Evolutionary conservation across 805 yeast species (phyloP).

Genomic region (Candida ficus): DNA sequence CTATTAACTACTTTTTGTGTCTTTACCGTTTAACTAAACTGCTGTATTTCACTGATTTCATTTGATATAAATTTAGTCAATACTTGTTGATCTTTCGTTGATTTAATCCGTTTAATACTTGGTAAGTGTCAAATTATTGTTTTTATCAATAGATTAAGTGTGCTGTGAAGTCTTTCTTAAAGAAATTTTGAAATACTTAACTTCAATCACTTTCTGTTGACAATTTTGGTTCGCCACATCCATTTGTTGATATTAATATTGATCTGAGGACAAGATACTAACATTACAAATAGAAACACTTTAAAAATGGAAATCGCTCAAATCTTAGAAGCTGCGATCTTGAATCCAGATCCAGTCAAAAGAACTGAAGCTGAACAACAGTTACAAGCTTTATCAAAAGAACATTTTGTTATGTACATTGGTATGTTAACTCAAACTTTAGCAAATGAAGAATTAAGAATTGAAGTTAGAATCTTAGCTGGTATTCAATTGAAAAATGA

Average conservation of each 20-base stretch:
- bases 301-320: slow-evolving; percentile 49
- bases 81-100: too few relatives aligned
- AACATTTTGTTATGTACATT: slow-evolving; percentile 72
- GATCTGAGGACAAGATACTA: slow-evolving; percentile 1
- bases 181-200: too few relatives aligned
- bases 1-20: too few relatives aligned
- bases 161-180: too few relatives aligned
- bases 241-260: background rate
- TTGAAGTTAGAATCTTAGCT: slow-evolving; percentile 89
- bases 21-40: too few relatives aligned
- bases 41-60: too few relatives aligned
- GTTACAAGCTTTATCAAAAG: slow-evolving; percentile 63
- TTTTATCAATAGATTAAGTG: too few relatives aligned
- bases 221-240: too few relatives aligned
- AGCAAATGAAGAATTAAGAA: slow-evolving; percentile 54
- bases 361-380: slow-evolving; percentile 78
- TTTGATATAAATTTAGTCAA: too few relatives aligned
- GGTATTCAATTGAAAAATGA: slow-evolving; percentile 85
- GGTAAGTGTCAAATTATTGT: too few relatives aligned
- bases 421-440: slow-evolving; percentile 66
- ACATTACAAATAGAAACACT: background rate
- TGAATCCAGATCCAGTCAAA: slow-evolving; percentile 57
- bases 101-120: too few relatives aligned
- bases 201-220: too few relatives aligned
- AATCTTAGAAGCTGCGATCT: slow-evolving; percentile 74